Conservation (phyloP, 1,284 basidiomycete genomes). For the Trametes polyzona region DNA sequence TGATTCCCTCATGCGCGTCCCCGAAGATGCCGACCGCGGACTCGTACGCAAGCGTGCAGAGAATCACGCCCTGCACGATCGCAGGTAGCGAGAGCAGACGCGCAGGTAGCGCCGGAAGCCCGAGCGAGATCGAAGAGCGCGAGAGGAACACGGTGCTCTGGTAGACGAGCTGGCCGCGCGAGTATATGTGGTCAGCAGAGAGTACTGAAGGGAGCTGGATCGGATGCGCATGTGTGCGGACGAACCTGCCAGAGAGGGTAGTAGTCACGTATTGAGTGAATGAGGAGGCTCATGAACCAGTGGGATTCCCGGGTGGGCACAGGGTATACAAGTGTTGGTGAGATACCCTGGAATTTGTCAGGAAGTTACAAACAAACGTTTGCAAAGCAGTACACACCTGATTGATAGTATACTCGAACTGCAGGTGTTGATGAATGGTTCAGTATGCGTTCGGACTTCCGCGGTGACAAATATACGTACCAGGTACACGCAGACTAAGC, state of each 20-base stretch:
- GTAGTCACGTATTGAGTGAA: slow-evolving; percentile 89
- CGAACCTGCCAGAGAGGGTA: slow-evolving; percentile 92
- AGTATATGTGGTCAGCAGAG: background rate
- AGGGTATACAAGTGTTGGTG: slow-evolving; percentile 91
- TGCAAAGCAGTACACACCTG: slow-evolving; percentile 54
- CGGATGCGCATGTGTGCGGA: background rate
- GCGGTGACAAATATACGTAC: slow-evolving; percentile 46
- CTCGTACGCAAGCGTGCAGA: slow-evolving; percentile 65
- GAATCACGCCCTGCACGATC: slow-evolving; percentile 66
- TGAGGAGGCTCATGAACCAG: slow-evolving; percentile 73
- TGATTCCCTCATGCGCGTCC: slow-evolving; percentile 52
- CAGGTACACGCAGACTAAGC: slow-evolving; percentile 74
- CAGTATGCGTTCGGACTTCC: background rate
- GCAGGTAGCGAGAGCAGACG: slow-evolving; percentile 76
- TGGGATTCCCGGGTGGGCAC: slow-evolving; percentile 67
- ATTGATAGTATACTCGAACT: slow-evolving; percentile 95
- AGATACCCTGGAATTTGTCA: slow-evolving; percentile 63
- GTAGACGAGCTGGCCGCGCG: slow-evolving; percentile 76
- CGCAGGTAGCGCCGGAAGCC: slow-evolving; percentile 81
- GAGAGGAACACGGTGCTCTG: slow-evolving; percentile 96
- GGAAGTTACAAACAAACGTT: too few species aligned
- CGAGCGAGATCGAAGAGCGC: slow-evolving; percentile 89
- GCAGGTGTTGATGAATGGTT: slow-evolving; percentile 25
- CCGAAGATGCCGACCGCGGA: slow-evolving; percentile 69
- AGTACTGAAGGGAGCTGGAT: background rate